phyloP scores from a whole-genome alignment of 768 basidiomycete species.

The Dioszegia aurantiaca region DNA sequence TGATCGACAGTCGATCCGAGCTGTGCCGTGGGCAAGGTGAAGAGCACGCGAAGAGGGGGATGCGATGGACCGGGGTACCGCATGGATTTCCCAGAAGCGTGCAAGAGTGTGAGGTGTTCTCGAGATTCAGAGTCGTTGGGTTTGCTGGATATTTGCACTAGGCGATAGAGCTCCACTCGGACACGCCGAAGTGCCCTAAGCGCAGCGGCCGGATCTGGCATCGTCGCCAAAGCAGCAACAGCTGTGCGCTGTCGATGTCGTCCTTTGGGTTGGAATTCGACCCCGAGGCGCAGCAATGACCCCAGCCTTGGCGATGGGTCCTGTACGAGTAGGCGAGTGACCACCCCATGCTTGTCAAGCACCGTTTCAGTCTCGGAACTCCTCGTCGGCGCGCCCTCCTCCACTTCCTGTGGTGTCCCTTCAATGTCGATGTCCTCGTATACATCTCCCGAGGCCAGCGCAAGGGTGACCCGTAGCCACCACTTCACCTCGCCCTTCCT shows the following conservation, averaged over 20 bases:
- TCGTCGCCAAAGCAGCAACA: conserved; percentile 24
- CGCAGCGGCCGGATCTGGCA: conserved; percentile 33
- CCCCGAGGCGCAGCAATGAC: conserved; percentile 37
- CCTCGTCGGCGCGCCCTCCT: background rate
- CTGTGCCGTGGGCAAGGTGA: conserved; percentile 63
- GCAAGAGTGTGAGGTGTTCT: conserved; percentile 57
- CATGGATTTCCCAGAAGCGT: conserved; percentile 85
- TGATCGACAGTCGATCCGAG: conserved; percentile 56
- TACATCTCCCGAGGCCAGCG: conserved; percentile 15
- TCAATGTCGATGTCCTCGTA: conserved; percentile 28
- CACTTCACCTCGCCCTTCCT: conserved; percentile 41
- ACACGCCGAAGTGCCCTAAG: conserved; percentile 41
- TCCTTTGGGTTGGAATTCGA: conserved; percentile 38
- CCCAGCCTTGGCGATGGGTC: conserved; percentile 32
- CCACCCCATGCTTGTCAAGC: conserved; percentile 32
- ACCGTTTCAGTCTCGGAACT: conserved; percentile 24
- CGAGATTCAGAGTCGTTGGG: background rate
- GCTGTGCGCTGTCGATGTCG: conserved; percentile 28
- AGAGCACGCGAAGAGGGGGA: conserved; percentile 63
- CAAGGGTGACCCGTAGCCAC: conserved; percentile 28
- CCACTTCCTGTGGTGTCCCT: conserved; percentile 37
- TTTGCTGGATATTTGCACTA: conserved; percentile 18
- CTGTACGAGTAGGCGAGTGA: conserved; percentile 34
- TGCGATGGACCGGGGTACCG: conserved; percentile 69
- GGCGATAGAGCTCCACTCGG: conserved; percentile 45